Evolutionary conservation across 192 early-diverging fungal genomes (phyloP), one percentile per base, ranked within the genome.

Genomic region (Coemansia sp.): DNA sequence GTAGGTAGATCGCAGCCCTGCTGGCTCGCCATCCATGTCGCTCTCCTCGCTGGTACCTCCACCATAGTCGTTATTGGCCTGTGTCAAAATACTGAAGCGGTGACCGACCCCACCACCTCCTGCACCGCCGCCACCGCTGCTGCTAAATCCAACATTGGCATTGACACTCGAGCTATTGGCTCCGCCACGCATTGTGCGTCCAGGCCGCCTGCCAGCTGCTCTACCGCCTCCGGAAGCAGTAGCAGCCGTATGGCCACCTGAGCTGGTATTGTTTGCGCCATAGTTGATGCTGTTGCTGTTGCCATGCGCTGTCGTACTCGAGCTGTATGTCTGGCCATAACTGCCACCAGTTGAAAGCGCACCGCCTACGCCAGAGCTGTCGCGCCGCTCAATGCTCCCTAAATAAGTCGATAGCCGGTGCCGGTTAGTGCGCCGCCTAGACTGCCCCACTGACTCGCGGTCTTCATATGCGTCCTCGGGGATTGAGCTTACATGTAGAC

Each of bases 401-500:
- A 77, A 42, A 23, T 64, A 69, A 9, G 73, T 71, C 37, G 73
- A 77, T 49, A 77, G 24, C 18, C 73, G 73, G 44, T 70, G 73
- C 25, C 73, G 67, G 54, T 70, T 70, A 23, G 64, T 45, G 49
- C 63, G 64, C 15, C 73, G 64, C 37, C 61, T 50, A 27, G 43
- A 18, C 24, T 38, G 53, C 42, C 64, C 72, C 48, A 49, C 52
- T 21, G 48, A 63, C 21, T 77, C 67, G 19, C 55, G 55, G 24
- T 56, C 55, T 6, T 76, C 73, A 43, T 50, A 57, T 14, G 53
- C 34, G 24, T 77, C 73, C 39, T 77, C 73, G 46, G 73, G 73
- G 13, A 77, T 77, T 34, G 67, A 77, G 61, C 68, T 77, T 25
- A 77, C 73, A 45, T 71, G 73, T 43, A 73, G 68, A 50, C 78